A percentile compares a stretch with the other conserved stretches of the same genome.
Evolutionary conservation across 2,329 filamentous ascomycete genomes (phyloP).

Genomic region (Epichloe amarillans): DNA sequence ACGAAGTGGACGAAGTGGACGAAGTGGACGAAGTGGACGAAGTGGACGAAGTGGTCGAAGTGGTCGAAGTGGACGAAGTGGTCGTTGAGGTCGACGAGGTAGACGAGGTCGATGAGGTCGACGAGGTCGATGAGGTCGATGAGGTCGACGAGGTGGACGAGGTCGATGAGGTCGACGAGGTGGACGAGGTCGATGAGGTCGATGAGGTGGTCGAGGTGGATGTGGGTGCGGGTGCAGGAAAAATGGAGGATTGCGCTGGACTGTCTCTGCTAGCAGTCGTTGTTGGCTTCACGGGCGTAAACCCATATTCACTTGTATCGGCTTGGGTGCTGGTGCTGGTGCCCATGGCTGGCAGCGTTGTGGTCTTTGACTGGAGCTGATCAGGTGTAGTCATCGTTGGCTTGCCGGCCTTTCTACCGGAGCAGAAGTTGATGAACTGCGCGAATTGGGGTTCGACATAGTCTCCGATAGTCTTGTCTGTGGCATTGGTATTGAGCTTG

Average conservation of each 20-base stretch:
- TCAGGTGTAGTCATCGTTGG: slow-evolving; percentile 7
- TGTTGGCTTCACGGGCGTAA: slow-evolving; percentile 8
- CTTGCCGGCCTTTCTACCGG: slow-evolving; percentile 10
- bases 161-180: not conserved
- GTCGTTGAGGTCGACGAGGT: too few species aligned
- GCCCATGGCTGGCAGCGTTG: slow-evolving; percentile 9
- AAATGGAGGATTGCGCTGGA: not conserved
- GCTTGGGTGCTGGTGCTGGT: slow-evolving; percentile 15
- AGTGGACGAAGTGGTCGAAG: not conserved
- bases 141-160: rapidly evolving
- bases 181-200: not conserved
- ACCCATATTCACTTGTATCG: slow-evolving; percentile 11
- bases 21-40: not conserved
- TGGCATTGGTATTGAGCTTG: slow-evolving; percentile 9
- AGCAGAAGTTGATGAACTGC: slow-evolving; percentile 35
- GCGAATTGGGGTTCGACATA: slow-evolving; percentile 26
- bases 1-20: rapidly evolving
- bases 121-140: rapidly evolving
- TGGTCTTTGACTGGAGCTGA: slow-evolving; percentile 13
- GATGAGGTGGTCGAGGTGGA: not conserved
- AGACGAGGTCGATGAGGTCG: rapidly evolving
- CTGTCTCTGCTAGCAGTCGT: not conserved
- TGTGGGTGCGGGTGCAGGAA: not conserved
- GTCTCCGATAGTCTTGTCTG: slow-evolving; percentile 16
- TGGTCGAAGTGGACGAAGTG: not conserved